Base-by-base conservation (phyloP, 2,329 filamentous ascomycete genomes). In the Xylaria sp. region DNA sequence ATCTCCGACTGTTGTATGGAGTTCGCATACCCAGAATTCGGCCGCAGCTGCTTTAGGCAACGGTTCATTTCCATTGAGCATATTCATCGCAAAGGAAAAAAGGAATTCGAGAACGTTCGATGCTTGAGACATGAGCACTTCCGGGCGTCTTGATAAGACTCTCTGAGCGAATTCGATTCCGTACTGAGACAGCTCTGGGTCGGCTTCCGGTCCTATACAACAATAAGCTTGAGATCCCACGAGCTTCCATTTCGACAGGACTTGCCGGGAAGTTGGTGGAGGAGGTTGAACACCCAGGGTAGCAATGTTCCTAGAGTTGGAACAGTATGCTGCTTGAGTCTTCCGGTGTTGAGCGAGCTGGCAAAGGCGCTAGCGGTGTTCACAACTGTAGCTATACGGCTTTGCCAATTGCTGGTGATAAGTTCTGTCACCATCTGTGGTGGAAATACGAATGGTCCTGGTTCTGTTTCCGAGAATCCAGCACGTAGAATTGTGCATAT, bases 391-490 rank as follows among this genome's bases (percentile, higher is more conserved):
- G 91, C 91, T 46, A 93, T 83, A 55, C 91, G 90, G 10, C 88
- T 91, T n/a, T 86, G 81, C 46, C 86, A 80, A 1, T 81, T 83
- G 25, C 86, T 86, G 3, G 86, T 83, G 56, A 96, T 84, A 77
- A 92, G 91, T 51, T 89, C 84, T 12, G 90, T 88, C n/a, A 92
- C 88, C 71, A 89, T 84, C 0, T 85, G 82, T 0, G 91, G 85
- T 2, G 90, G 86, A 69, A 97, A 89, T 9, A 94, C 92, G 74
- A 96, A 95, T 0, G 92, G 91, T 0, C 93, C 93, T 2, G 91
- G 88, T 31, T 89, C 87, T 0, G 85, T 86, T 78, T 97, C 93
- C 0, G 90, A 90, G 75, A 94, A 94, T 0, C 93, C 93, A 23
- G 89, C 87, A 49, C 90, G 88, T 59, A 95, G 84, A 57, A 94